Conservation (phyloP, 2,329 filamentous ascomycete species). For the Pseudogymnoascus sp. region DNA sequence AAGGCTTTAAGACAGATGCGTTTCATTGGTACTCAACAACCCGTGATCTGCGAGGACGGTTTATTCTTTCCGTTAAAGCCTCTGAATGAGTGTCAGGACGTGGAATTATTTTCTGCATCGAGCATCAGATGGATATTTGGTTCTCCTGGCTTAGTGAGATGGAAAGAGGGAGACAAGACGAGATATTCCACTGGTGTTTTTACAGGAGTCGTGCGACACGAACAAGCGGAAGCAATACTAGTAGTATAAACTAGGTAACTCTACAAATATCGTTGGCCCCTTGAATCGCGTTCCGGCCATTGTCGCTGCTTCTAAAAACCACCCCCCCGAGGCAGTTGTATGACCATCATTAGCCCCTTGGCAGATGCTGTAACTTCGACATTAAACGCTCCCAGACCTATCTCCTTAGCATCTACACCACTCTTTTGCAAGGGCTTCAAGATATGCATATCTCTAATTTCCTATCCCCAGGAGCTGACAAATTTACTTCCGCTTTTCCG, state of each 20-base stretch:
- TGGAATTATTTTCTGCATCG: conserved; percentile 15
- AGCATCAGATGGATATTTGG: conserved; percentile 14
- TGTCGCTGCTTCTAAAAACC: too few relatives aligned
- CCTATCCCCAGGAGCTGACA: too few relatives aligned
- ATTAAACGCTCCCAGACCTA: too few relatives aligned
- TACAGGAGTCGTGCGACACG: not conserved
- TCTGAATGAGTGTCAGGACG: not conserved
- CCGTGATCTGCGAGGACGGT: not conserved
- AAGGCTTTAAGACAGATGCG: conserved; percentile 3
- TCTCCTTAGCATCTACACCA: too few relatives aligned
- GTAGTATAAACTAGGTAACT: not conserved
- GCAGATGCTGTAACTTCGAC: too few relatives aligned
- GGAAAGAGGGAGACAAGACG: not conserved
- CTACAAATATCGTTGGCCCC: too few relatives aligned
- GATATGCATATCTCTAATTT: too few relatives aligned
- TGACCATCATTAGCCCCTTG: too few relatives aligned
- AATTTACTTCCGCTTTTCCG: too few relatives aligned
- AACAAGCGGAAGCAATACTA: not conserved
- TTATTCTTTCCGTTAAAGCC: not conserved
- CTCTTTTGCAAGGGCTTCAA: too few relatives aligned
- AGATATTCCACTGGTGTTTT: conserved; percentile 3
- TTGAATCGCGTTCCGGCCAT: too few relatives aligned
- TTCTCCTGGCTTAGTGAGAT: conserved; percentile 2
- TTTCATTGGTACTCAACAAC: not conserved
- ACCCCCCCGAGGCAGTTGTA: too few relatives aligned